Base-by-base conservation (phyloP, 495 filamentous ascomycete species). In the Penicillium salamii region DNA sequence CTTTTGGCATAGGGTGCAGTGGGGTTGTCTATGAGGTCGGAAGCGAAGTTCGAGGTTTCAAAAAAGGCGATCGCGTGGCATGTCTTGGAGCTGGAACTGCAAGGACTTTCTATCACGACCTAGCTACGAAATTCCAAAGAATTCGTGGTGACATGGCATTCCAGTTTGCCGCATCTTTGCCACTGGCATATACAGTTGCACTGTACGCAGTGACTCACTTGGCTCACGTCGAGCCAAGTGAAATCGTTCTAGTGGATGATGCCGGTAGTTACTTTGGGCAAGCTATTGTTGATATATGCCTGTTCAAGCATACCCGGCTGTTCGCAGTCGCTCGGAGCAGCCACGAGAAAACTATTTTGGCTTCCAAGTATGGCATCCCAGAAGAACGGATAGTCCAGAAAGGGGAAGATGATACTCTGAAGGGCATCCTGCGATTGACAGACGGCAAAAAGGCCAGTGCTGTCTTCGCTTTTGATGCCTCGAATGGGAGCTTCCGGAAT, bases 1-100 rank as follows among this genome's bases (percentile, higher is more conserved):
- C 48, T 0, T 39, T 78, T 1, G 78, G 78, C 0, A 52, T 57
- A 14, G 72, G 76, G 53, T 71, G 70, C 38, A 62, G 64, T 32
- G 79, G 78, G 13, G 42, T 75, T 6, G 64, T 83, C 6, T 64
- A 62, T 14, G 36, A 50, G 1, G 57, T 66, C 6, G 63, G 63
- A 2, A 9, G 43, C 3, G 50, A 31, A 0, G 68, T 77, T 5
- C 47, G 54, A 12, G 29, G 37, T 7, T 52, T 76, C 14, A 49
- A 61, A 12, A 44, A 66, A 4, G 80, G 80, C 4, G 70, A 82
- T 32, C 69, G 79, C 0, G 79, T 81, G 6, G 64, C 58, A 2
- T 58, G 68, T 28, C 49, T 71, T 26, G 55, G 54, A 8, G 50
- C 53, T 2, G 63, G 61, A 4, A 58, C 53, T 3, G 49, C 55